Evolutionary conservation across 2,329 filamentous ascomycete species (phyloP), one percentile per base, ranked within the genome.

Genomic region (Exserohilum turcica): DNA sequence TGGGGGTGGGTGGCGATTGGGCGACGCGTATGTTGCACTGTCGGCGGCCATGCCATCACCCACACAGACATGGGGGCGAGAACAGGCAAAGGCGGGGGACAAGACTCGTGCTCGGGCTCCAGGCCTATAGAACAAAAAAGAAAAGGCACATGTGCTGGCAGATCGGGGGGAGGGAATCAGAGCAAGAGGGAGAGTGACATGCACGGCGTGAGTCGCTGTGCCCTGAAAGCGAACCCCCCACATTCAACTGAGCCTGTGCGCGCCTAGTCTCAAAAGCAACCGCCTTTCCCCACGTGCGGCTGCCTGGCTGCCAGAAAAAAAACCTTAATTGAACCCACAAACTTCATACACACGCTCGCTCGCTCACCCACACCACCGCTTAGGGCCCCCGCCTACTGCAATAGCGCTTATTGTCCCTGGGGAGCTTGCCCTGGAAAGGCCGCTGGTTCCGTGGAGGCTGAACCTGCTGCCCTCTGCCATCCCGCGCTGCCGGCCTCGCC

Each of bases 301-400:
- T 48, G 44, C 43, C 39, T 28, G 43, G 38, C 38, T 53, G 18
- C 44, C 21, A 24, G 21, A 37, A 37, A 24, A 24, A 40, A 43
- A 54, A 54, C 52, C 52, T 54, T 54, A 51, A 45, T 54, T 27
- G 36, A 45, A 54, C 52, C 40, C 40, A 54, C 40, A 50, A 43
- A 54, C 51, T 40, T 44, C 40, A 29, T 28, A 39, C 28, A 13
- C 35, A 24, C 21, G 21, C 21, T 24, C 21, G 4, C 21, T 24
- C 21, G 21, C 21, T 24, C 21, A 5, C 21, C 7, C 21, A 7
- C 21, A 24, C 21, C 21, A 24, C 21, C 21, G 21, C 21, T 24
- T 44, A 29, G 12, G 12, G 16, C 19, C 3, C 43, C 33, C 8
- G 32, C 15, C 15, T 46, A 36, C 4, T 8, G 36, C 36, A 12